Conservation (phyloP, 1,284 basidiomycete genomes). For the Leccinum subrobustum region DNA sequence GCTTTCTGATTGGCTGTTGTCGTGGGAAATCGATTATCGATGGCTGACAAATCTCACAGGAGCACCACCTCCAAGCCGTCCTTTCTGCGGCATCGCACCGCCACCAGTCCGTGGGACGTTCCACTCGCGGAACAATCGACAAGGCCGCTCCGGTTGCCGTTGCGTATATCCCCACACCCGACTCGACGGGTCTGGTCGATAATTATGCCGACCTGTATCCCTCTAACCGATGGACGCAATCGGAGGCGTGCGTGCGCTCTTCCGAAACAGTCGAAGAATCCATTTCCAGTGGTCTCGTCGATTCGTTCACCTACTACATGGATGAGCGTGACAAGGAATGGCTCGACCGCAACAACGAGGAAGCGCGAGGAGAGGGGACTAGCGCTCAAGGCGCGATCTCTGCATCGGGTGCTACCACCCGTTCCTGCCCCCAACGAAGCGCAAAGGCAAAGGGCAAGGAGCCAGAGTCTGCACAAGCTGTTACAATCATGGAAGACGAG, state of each 20-base stretch:
- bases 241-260: slow-evolving; percentile 78
- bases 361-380: slow-evolving; percentile 83
- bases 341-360: slow-evolving; percentile 90
- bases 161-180: slow-evolving; percentile 90
- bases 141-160: slow-evolving; percentile 47
- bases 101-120: slow-evolving; percentile 43
- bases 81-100: slow-evolving; percentile 71
- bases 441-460: slow-evolving; percentile 80
- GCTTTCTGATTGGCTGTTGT: slow-evolving; percentile 44
- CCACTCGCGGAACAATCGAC: slow-evolving; percentile 42
- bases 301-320: slow-evolving; percentile 86
- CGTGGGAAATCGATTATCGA: slow-evolving; percentile 53
- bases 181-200: slow-evolving; percentile 79
- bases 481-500: slow-evolving; percentile 81
- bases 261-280: slow-evolving; percentile 90
- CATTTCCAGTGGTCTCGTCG: slow-evolving; percentile 51
- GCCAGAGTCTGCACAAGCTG: slow-evolving; percentile 57
- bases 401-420: slow-evolving; percentile 42
- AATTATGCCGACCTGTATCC: slow-evolving; percentile 78
- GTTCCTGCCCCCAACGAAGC: slow-evolving; percentile 58
- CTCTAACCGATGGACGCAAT: slow-evolving; percentile 68
- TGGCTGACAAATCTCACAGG: slow-evolving; percentile 72
- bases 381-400: slow-evolving; percentile 71
- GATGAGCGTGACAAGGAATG: slow-evolving; percentile 96
- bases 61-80: slow-evolving; percentile 90